Conservation (phyloP, 495 filamentous ascomycete species). For the Penicillium egyptiacum region DNA sequence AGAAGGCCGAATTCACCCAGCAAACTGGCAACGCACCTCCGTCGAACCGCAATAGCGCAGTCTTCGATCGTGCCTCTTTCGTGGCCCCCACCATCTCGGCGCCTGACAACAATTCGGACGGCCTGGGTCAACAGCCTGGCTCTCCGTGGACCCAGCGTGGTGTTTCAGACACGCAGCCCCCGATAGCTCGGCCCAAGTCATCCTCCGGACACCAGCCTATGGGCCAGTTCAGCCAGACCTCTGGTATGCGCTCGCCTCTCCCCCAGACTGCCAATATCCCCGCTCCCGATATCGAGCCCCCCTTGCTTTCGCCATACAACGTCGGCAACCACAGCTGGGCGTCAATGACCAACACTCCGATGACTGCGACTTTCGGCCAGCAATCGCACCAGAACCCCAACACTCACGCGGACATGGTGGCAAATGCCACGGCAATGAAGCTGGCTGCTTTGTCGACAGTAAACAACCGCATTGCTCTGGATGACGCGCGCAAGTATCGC, state of each 20-base stretch:
- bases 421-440: slow-evolving; percentile 99
- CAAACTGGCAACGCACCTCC: slow-evolving; percentile 86
- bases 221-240: slow-evolving; percentile 93
- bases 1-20: slow-evolving; percentile 95
- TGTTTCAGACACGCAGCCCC: slow-evolving; percentile 53
- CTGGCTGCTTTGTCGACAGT: slow-evolving; percentile 94
- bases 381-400: slow-evolving; percentile 46
- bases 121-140: slow-evolving; percentile 57
- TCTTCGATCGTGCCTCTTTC: slow-evolving; percentile 75
- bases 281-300: slow-evolving; percentile 75
- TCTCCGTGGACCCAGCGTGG: slow-evolving; percentile 74
- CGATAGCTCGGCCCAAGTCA: slow-evolving; percentile 79
- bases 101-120: slow-evolving; percentile 56
- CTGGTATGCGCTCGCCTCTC: slow-evolving; percentile 79
- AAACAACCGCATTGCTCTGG: slow-evolving; percentile 95
- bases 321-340: slow-evolving; percentile 90
- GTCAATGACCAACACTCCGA: slow-evolving; percentile 96
- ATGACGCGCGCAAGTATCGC: slow-evolving; percentile 92
- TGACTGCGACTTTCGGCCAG: slow-evolving; percentile 78
- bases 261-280: slow-evolving; percentile 81
- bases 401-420: slow-evolving; percentile 94
- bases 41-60: slow-evolving; percentile 90
- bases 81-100: slow-evolving; percentile 75
- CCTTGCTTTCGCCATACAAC: slow-evolving; percentile 86
- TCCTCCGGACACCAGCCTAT: slow-evolving; percentile 86